A percentile compares a stretch with the other conserved stretches of the same genome.
Evolutionary conservation across 192 early-diverging fungal genomes (phyloP).

Genomic region (Umbelopsis vinacea): DNA sequence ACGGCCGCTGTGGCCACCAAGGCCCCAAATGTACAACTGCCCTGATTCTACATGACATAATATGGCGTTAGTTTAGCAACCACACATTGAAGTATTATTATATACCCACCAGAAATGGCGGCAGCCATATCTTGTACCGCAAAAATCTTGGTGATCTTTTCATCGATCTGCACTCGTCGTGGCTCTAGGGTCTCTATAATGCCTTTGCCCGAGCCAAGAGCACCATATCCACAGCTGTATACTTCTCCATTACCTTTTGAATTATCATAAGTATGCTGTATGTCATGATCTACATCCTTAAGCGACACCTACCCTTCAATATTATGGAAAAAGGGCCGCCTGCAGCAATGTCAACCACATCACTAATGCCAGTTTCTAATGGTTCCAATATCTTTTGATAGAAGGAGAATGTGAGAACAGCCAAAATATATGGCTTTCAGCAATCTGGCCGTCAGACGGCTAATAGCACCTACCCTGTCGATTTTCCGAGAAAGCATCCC

Average conservation of each 20-base stretch:
- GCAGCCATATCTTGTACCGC: conserved; percentile 69
- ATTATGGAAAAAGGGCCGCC: conserved; percentile 69
- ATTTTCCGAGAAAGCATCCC: conserved; percentile 64
- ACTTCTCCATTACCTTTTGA: conserved; percentile 52
- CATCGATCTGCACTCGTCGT: background rate
- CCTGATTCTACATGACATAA: conserved; percentile 26
- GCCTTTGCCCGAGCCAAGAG: conserved; percentile 57
- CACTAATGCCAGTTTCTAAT: conserved; percentile 46
- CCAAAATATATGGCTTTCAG: conserved; percentile 48
- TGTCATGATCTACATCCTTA: background rate
- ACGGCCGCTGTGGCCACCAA: conserved; percentile 34
- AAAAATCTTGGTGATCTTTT: conserved; percentile 48
- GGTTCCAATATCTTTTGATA: conserved; percentile 58
- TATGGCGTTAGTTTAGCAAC: background rate
- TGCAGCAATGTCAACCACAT: conserved; percentile 61
- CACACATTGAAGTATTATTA: background rate
- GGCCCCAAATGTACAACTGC: conserved; percentile 40
- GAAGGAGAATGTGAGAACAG: conserved; percentile 23
- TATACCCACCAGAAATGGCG: conserved; percentile 48
- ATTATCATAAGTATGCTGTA: background rate
- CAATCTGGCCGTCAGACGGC: conserved; percentile 15
- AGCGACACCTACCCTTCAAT: conserved; percentile 38
- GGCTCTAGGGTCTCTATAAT: conserved; percentile 53
- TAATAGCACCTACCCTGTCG: conserved; percentile 46
- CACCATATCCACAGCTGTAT: conserved; percentile 69